Evolutionary conservation across 2,329 filamentous ascomycete species (phyloP), one percentile per base, ranked within the genome.

Genomic region (Emmonsia crescens): DNA sequence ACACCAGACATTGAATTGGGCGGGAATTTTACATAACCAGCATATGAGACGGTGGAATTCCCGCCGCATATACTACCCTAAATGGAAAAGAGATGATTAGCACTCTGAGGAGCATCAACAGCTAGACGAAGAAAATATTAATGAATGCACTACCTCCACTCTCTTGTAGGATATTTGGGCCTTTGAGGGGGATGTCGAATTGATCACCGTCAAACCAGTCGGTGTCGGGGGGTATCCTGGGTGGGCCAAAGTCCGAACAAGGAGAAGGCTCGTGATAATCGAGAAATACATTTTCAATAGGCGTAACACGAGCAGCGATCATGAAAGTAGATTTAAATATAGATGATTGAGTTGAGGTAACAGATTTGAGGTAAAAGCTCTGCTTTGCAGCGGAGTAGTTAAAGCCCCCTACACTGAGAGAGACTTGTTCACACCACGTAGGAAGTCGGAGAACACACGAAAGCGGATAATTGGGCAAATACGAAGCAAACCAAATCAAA

Each of bases 11-110:
- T 65, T 2, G 77, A 72, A 38, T 75, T 75, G 2, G 78, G 77
- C 1, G 82, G 81, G 3, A 86, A 76, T 69, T 82, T 79, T 14
- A 86, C 79, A 64, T 85, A 86, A 33, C 84, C 83, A 0, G 80
- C 79, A 71, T 85, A 88, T 42, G 78, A 49, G 12, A 8, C 27
- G 12, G 46, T 49, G 9, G 21, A 21, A 49, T 27, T 49, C 12
- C 24, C 24, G 9, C 46, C 46, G 5, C 46, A 49, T 24, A 49
- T 14, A 1, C 3, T 6, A 24, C 3, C 46, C 46, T 49, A 24
- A 27, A 27, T 27, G 46, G 24, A 14, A 49, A 3, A 49, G 21
- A 5, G 3, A 10, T 48, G 16, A 16, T 49, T 10, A 49, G 21
- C 21, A 49, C 9, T 42, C 46, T 49, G 46, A 12, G 46, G 46